A percentile compares a stretch with the other conserved stretches of the same genome.
phyloP scores from a whole-genome alignment of 768 basidiomycete species.

The Termitomyces sp. region DNA sequence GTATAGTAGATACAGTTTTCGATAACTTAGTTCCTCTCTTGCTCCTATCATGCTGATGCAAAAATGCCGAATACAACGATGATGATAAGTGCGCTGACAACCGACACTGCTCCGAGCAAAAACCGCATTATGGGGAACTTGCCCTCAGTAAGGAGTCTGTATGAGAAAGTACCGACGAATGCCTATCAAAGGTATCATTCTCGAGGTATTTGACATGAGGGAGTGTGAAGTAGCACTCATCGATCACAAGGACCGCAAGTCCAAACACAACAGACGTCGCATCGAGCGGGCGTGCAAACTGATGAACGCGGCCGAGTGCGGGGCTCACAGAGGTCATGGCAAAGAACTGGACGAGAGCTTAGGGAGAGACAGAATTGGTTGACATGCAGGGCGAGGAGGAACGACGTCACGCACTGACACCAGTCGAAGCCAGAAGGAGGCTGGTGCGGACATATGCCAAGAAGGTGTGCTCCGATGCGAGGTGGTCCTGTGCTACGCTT shows the following conservation, averaged over 20 bases:
- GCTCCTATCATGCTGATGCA: slow-evolving; percentile 9
- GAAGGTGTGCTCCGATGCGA: slow-evolving; percentile 59
- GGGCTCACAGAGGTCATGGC: slow-evolving; percentile 20
- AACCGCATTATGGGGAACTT: slow-evolving; percentile 48
- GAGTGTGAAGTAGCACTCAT: slow-evolving; percentile 22
- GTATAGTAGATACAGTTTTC: not conserved
- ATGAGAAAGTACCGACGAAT: slow-evolving; percentile 17
- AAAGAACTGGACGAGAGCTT: slow-evolving; percentile 25
- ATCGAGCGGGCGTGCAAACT: slow-evolving; percentile 48
- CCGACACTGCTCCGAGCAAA: slow-evolving; percentile 32
- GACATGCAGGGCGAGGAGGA: not conserved
- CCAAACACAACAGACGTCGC: slow-evolving; percentile 40
- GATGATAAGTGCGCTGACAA: slow-evolving; percentile 8
- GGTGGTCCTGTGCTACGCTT: slow-evolving; percentile 58
- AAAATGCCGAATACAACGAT: slow-evolving; percentile 16
- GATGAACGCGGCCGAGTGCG: slow-evolving; percentile 16
- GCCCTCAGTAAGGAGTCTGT: slow-evolving; percentile 42
- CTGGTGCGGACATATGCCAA: slow-evolving; percentile 63
- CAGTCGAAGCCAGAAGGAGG: slow-evolving; percentile 49
- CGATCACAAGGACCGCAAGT: slow-evolving; percentile 40
- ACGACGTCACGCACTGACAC: slow-evolving; percentile 42
- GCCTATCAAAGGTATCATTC: slow-evolving; percentile 24
- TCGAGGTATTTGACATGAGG: not conserved
- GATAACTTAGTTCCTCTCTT: not conserved
- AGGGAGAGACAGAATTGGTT: too few species aligned